Percentiles rank a stretch among this genome's conserved stretches.
These are phyloP conservation scores for Pestalotiopsis sp. DNA, from an alignment of 2,329 filamentous ascomycete species.

Conservation along the genomic window DNA sequence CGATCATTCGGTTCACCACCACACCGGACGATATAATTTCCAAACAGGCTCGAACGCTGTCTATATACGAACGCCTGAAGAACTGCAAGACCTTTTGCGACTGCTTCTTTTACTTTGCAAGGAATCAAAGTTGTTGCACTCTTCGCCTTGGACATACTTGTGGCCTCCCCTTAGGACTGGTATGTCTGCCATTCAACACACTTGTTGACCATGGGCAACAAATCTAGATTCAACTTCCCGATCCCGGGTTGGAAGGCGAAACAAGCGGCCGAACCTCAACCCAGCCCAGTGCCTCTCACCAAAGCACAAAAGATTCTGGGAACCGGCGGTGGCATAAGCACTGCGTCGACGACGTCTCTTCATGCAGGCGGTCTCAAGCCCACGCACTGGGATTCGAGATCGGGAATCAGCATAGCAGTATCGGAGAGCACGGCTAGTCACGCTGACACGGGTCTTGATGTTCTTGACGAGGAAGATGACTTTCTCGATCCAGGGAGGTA, in stretches of 20 bases:
- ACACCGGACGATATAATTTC: background rate
- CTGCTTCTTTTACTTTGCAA: background rate
- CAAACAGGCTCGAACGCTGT: background rate
- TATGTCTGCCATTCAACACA: background rate
- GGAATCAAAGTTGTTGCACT: background rate
- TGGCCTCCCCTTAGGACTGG: background rate
- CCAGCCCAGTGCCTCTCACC: constrained; percentile 41
- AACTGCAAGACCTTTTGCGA: background rate
- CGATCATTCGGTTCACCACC: background rate
- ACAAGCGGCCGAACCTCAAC: constrained; percentile 29
- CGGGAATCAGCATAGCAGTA: constrained; percentile 46
- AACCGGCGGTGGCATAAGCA: constrained; percentile 41
- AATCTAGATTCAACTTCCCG: constrained; percentile 50
- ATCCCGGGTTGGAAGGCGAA: constrained; percentile 49
- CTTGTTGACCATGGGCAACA: constrained; percentile 36
- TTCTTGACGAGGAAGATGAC: constrained; percentile 25
- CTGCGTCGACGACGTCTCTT: constrained; percentile 32
- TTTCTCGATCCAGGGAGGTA: constrained; percentile 22
- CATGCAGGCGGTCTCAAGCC: constrained; percentile 12
- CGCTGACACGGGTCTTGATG: constrained; percentile 26
- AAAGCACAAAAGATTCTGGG: constrained; percentile 56
- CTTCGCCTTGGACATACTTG: background rate
- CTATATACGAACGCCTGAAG: background rate
- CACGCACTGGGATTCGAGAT: constrained; percentile 43
- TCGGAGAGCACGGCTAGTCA: constrained; percentile 43